These are phyloP conservation scores for Coemansia sp. DNA, from an alignment of 192 early-diverging fungal species.

Conservation along the genomic window DNA sequence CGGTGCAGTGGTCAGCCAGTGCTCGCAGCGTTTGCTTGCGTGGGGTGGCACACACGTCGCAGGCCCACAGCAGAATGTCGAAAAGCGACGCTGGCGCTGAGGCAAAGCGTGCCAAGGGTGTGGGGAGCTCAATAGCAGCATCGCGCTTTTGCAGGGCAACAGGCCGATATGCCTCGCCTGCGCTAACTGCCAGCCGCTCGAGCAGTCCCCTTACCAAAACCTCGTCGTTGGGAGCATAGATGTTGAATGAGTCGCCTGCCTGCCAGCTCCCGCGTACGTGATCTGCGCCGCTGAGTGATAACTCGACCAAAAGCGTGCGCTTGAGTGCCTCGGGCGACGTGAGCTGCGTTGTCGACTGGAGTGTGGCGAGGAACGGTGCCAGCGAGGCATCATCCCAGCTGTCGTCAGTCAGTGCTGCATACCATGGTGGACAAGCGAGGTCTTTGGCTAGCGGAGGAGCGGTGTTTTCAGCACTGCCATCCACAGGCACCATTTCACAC, in stretches of 20 bases:
- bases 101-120: constrained; percentile 30
- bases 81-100: constrained; percentile 44
- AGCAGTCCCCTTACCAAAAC: constrained; percentile 68
- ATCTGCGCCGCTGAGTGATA: constrained; percentile 46
- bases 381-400: background rate
- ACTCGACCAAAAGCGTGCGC: constrained; percentile 66
- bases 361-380: constrained; percentile 55
- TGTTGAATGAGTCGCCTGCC: constrained; percentile 77
- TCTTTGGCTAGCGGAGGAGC: background rate
- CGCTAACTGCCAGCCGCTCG: constrained; percentile 58
- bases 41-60: constrained; percentile 74
- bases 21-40: constrained; percentile 82
- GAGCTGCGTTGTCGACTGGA: constrained; percentile 62
- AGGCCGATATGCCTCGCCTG: constrained; percentile 26
- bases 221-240: constrained; percentile 84
- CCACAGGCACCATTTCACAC: constrained; percentile 11
- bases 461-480: background rate
- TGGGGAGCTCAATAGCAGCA: constrained; percentile 42
- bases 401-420: constrained; percentile 5
- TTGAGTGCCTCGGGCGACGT: constrained; percentile 71
- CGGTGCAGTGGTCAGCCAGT: constrained; percentile 76
- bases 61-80: constrained; percentile 71
- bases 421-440: constrained; percentile 36
- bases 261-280: constrained; percentile 16
- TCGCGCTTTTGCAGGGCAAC: constrained; percentile 32